Evolutionary conservation across 345 rosid species (phyloP).

Genomic region (Adansonia digitata): DNA sequence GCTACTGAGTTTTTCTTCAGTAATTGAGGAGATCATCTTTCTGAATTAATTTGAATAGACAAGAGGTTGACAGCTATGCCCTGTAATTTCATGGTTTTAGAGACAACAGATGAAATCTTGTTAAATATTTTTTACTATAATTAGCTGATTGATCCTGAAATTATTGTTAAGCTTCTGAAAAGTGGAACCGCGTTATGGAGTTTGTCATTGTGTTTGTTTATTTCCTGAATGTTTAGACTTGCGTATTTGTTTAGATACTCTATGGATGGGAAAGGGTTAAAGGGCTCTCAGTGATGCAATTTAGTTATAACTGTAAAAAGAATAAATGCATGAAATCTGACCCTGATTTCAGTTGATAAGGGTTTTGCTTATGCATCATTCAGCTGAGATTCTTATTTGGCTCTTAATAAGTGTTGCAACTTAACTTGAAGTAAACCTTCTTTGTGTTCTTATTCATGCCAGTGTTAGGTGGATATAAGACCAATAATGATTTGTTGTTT

Average conservation of each 20-base stretch:
- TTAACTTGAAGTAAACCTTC: slow-evolving; percentile 9
- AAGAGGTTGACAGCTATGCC: slow-evolving; percentile 6
- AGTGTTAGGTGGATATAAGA: slow-evolving; percentile 14
- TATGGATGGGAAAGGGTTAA: not conserved
- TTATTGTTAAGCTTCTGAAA: not conserved
- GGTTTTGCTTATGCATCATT: slow-evolving; percentile 1
- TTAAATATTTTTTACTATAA: not conserved
- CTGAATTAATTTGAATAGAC: slow-evolving; percentile 14
- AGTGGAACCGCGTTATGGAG: not conserved
- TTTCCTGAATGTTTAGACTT: not conserved
- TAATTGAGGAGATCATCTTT: slow-evolving; percentile 9
- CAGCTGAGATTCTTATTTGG: not conserved
- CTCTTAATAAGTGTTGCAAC: not conserved
- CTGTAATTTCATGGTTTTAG: slow-evolving; percentile 5
- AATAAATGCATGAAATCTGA: not conserved
- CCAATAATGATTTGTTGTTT: slow-evolving; percentile 51
- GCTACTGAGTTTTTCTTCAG: slow-evolving; percentile 8
- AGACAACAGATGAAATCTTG: not conserved
- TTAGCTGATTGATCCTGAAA: not conserved
- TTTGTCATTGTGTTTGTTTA: not conserved
- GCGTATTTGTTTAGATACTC: not conserved
- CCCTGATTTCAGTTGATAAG: not conserved
- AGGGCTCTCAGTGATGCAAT: not conserved
- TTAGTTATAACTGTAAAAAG: not conserved
- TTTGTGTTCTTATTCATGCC: slow-evolving; percentile 21